phyloP scores from a whole-genome alignment of 495 filamentous ascomycete genomes.

The Hapsidospora chrysogenum region DNA sequence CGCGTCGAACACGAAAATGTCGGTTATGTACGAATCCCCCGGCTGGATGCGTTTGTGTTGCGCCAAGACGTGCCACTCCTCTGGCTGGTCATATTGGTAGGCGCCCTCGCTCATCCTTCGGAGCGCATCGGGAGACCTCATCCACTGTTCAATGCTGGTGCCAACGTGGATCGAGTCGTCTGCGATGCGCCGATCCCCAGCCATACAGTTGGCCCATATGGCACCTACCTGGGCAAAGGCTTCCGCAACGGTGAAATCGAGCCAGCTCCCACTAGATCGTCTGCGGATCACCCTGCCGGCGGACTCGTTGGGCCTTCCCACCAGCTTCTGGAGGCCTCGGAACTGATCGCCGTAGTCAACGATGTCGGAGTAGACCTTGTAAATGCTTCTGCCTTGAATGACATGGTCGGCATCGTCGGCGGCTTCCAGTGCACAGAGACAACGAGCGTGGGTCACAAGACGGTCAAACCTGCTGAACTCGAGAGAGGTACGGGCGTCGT shows the following conservation, averaged over 20 bases:
- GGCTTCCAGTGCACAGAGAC: conserved; percentile 17
- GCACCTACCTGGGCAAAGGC: conserved; percentile 30
- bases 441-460: not conserved
- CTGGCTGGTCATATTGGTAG: not conserved
- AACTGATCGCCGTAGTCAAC: conserved; percentile 12
- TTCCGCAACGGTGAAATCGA: conserved; percentile 15
- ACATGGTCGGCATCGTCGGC: conserved; percentile 12
- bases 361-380: conserved; percentile 7
- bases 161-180: not conserved
- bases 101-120: too few species aligned
- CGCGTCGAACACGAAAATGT: conserved; percentile 32
- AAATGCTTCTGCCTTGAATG: conserved; percentile 1
- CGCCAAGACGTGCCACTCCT: conserved; percentile 18
- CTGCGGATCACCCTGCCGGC: conserved; percentile 22
- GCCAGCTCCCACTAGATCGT: conserved; percentile 7
- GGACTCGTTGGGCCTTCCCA: conserved; percentile 18
- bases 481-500: not conserved
- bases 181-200: conserved; percentile 17
- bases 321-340: conserved; percentile 22
- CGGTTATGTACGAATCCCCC: conserved; percentile 18
- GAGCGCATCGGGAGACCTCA: too few species aligned
- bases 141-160: not conserved
- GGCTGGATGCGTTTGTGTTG: too few species aligned
- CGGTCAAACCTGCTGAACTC: conserved; percentile 1
- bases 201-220: conserved; percentile 30